Base-by-base conservation (phyloP, 371 early-diverging fungal species). In the Rhizopus arrhizus region DNA sequence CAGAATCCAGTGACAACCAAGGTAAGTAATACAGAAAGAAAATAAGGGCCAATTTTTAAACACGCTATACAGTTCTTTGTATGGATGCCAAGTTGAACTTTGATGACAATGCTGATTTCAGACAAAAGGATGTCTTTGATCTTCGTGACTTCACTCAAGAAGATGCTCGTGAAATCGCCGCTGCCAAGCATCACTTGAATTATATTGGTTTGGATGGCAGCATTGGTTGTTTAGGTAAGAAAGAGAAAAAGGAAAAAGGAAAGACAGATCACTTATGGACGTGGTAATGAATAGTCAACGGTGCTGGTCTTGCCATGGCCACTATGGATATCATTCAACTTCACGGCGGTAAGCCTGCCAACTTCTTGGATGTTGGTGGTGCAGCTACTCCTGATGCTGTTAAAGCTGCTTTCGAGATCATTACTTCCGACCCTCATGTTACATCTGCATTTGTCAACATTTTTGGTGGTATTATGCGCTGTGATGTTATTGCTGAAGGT, bases 251-350 rank as follows among this genome's bases (percentile, higher is more conserved):
- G 22, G 22, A 22, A 22, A 22, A 22, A 22, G 22, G 22, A 22
- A 2, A 22, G 22, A 12, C 12, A 22, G 56, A 36, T 6, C 6
- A 11, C 6, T 6, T 9, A 36, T 9, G 36, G 36, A 11, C 0
- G 36, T 9, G 56, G 34, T 38, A 13, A 9, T 36, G 36, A 36
- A 36, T 68, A 82, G 98, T 97, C 69, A 98, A 98, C 80, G 99
- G 99, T 66, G 98, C 99, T 59, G 99, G 99, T 74, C 88, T 98
- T 56, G 99, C 98, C 77, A 98, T 97, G 99, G 94, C 98, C 54
- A 98, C 99, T 58, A 96, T 97, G 98, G 99, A 98, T 83, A 96
- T 98, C 72, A 95, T 97, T 81, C 97, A 97, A 84, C 88, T 98
- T 56, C 88, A 97, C 83, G 99, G 98, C 66, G 98, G 98, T 51